A percentile compares a stretch with the other conserved stretches of the same genome.
These are phyloP conservation scores for Chlorella sp. DNA, from an alignment of 139 green algal species.

Conservation along the genomic window DNA sequence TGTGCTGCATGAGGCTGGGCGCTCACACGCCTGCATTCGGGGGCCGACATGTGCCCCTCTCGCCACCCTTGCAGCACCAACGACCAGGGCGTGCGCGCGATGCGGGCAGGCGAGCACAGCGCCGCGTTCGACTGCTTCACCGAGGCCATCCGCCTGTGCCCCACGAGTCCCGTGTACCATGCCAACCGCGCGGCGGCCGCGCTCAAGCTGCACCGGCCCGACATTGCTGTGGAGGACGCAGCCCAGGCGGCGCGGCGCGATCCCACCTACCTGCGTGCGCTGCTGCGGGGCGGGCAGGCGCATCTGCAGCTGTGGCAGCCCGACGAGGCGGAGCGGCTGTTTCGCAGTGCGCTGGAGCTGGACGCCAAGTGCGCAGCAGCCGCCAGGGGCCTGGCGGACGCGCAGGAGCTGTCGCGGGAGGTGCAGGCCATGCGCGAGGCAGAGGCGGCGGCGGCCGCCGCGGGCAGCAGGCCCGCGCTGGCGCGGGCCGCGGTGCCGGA, in stretches of 20 bases:
- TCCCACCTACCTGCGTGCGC: slow-evolving; percentile 14
- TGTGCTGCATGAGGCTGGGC: too few relatives aligned
- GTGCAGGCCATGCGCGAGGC: background rate
- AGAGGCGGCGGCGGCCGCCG: slow-evolving; percentile 5
- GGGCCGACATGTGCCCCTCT: too few relatives aligned
- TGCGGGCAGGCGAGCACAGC: slow-evolving; percentile 23
- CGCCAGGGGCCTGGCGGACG: slow-evolving; percentile 2
- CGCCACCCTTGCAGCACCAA: slow-evolving; percentile 24
- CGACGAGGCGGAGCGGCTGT: background rate
- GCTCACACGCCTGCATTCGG: too few relatives aligned
- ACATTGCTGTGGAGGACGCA: slow-evolving; percentile 46
- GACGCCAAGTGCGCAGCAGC: slow-evolving; percentile 9
- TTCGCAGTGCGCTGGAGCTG: slow-evolving; percentile 21
- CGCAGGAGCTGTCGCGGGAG: background rate
- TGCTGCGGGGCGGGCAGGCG: slow-evolving; percentile 30
- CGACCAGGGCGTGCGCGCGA: slow-evolving; percentile 31
- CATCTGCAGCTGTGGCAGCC: slow-evolving; percentile 28
- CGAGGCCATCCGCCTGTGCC: slow-evolving; percentile 56
- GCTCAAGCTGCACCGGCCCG: slow-evolving; percentile 38
- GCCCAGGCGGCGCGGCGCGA: slow-evolving; percentile 34
- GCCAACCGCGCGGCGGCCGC: slow-evolving; percentile 56
- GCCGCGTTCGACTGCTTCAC: slow-evolving; percentile 59
- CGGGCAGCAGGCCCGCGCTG: slow-evolving; percentile 28
- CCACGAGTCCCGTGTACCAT: slow-evolving; percentile 50
- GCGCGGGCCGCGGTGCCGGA: slow-evolving; percentile 5